Conservation (phyloP, 768 basidiomycete species). For the Russula earlei region DNA sequence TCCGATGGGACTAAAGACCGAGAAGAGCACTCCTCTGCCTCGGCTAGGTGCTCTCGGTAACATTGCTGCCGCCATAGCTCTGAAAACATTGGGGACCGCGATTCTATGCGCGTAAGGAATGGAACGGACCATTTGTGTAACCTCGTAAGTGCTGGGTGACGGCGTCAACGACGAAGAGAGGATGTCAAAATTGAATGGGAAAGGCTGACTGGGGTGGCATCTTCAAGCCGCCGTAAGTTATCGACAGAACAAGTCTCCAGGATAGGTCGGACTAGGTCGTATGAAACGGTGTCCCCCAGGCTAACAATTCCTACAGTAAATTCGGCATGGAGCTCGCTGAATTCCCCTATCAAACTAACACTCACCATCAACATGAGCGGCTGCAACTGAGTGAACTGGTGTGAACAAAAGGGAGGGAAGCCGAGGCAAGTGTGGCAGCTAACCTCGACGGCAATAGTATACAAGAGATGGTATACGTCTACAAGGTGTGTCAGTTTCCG, state of each 20-base stretch:
- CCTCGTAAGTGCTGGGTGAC: conserved; percentile 13
- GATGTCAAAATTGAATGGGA: neutral
- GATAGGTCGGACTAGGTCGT: conserved; percentile 60
- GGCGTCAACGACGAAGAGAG: neutral
- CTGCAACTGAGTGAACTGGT: conserved; percentile 38
- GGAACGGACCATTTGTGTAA: conserved; percentile 18
- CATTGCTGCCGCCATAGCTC: conserved; percentile 21
- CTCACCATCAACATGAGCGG: conserved; percentile 53
- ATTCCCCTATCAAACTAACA: neutral
- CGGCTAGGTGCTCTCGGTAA: conserved; percentile 3
- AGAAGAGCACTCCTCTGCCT: conserved; percentile 6
- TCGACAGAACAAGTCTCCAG: conserved; percentile 65
- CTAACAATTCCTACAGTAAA: conserved; percentile 44
- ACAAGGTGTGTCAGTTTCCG: conserved; percentile 26
- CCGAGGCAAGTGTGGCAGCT: conserved; percentile 21
- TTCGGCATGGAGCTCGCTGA: neutral
- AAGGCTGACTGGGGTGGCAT: conserved; percentile 53
- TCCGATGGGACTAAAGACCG: neutral
- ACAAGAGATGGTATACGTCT: conserved; percentile 52
- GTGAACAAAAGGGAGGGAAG: conserved; percentile 3
- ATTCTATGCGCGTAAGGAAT: neutral
- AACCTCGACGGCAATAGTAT: conserved; percentile 65
- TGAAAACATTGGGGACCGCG: conserved; percentile 2
- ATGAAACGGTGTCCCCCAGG: conserved; percentile 55
- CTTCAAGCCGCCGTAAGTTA: conserved; percentile 59